Evolutionary conservation across 2,329 filamentous ascomycete species (phyloP).

Genomic region (Aspergillus awamori): DNA sequence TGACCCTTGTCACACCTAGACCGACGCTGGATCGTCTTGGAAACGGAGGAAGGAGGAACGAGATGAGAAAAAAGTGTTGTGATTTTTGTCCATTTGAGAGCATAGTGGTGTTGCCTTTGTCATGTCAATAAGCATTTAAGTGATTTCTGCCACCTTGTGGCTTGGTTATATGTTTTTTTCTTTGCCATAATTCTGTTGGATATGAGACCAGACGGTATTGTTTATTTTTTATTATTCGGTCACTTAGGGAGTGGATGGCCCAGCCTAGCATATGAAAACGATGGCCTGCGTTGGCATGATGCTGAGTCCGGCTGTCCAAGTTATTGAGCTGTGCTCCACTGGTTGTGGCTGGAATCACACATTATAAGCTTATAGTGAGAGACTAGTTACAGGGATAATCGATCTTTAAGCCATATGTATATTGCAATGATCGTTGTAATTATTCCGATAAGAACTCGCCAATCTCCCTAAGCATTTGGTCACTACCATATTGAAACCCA

Average conservation of each 20-base stretch:
- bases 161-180: constrained; percentile 10
- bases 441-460: neutral
- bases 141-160: constrained; percentile 10
- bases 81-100: constrained; percentile 19
- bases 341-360: neutral
- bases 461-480: neutral
- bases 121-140: constrained; percentile 17
- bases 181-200: constrained; percentile 20
- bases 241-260: constrained; percentile 4
- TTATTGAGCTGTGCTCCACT: constrained; percentile 1
- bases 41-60: constrained; percentile 31
- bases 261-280: neutral
- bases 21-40: constrained; percentile 47
- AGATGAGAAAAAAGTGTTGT: constrained; percentile 29
- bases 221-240: constrained; percentile 16
- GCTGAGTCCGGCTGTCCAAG: neutral
- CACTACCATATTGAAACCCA: too few species aligned
- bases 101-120: constrained; percentile 20
- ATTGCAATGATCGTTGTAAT: neutral
- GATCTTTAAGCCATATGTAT: neutral
- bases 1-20: constrained; percentile 35
- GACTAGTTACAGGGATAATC: neutral
- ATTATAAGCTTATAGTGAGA: neutral
- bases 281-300: neutral
- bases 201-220: constrained; percentile 21